These are phyloP conservation scores for Boletus semigastroideus DNA, from an alignment of 1,284 basidiomycete genomes.

Conservation along the genomic window DNA sequence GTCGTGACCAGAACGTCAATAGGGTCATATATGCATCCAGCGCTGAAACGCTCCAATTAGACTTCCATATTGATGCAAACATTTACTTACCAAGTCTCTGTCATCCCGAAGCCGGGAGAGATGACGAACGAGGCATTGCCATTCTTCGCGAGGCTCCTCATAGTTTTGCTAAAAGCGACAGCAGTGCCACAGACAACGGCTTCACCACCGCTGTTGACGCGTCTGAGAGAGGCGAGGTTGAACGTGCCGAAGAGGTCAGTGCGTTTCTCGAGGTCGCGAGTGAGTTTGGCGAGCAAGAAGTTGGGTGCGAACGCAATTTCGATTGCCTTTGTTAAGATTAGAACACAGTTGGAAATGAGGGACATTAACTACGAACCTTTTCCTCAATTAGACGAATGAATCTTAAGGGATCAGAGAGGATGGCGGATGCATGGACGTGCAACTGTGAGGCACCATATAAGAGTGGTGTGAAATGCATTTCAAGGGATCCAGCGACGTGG, in stretches of 20 bases:
- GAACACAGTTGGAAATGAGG: background rate
- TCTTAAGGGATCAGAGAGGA: conserved; percentile 29
- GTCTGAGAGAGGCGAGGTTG: conserved; percentile 22
- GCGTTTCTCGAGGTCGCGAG: conserved; percentile 32
- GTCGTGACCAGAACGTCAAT: conserved; percentile 13
- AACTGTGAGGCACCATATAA: conserved; percentile 32
- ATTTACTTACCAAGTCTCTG: conserved; percentile 38
- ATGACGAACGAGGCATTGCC: conserved; percentile 34
- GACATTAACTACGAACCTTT: conserved; percentile 15
- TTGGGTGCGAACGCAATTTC: conserved; percentile 43
- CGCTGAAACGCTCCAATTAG: conserved; percentile 22
- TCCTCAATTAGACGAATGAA: conserved; percentile 31
- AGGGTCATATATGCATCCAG: conserved; percentile 40
- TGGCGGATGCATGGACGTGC: conserved; percentile 33
- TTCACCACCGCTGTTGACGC: conserved; percentile 40
- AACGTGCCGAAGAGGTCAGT: conserved; percentile 25
- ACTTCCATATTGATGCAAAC: too few relatives aligned
- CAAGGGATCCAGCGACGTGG: conserved; percentile 38
- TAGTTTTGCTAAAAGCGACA: conserved; percentile 34
- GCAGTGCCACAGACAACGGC: conserved; percentile 39
- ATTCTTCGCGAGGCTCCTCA: conserved; percentile 33
- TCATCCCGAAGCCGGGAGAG: conserved; percentile 46
- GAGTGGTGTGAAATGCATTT: conserved; percentile 31
- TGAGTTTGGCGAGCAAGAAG: conserved; percentile 42
- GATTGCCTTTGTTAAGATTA: conserved; percentile 19